phyloP scores from a whole-genome alignment of 2,329 filamentous ascomycete species.

The Emericellopsis atlantica region DNA sequence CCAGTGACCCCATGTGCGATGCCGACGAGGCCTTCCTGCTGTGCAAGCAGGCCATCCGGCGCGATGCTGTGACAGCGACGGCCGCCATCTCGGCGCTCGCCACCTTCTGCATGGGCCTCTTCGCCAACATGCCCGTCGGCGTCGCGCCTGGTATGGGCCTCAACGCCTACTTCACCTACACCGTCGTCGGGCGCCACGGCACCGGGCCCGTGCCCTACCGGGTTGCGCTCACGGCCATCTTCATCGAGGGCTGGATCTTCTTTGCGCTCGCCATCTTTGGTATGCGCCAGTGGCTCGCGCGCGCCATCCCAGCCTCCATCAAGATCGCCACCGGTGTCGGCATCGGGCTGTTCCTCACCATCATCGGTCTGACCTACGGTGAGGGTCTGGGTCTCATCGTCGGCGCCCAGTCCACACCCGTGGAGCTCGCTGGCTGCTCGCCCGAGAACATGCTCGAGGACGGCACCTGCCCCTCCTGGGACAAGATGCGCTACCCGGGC shows the following conservation, averaged over 20 bases:
- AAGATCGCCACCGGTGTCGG: slow-evolving; percentile 79
- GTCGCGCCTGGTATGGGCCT: slow-evolving; percentile 41
- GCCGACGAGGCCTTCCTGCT: slow-evolving; percentile 45
- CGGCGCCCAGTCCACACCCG: slow-evolving; percentile 53
- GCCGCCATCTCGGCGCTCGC: slow-evolving; percentile 70
- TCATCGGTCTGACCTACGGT: slow-evolving; percentile 66
- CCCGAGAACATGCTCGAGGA: slow-evolving; percentile 23
- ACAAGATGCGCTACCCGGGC: slow-evolving; percentile 71
- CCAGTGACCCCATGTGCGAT: slow-evolving; percentile 38
- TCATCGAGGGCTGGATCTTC: slow-evolving; percentile 81
- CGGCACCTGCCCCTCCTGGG: slow-evolving; percentile 46
- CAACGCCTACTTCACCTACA: slow-evolving; percentile 81
- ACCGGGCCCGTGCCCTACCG: slow-evolving; percentile 60
- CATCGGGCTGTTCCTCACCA: slow-evolving; percentile 70
- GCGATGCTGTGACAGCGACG: slow-evolving; percentile 74
- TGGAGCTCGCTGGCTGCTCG: slow-evolving; percentile 63
- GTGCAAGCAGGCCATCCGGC: slow-evolving; percentile 53
- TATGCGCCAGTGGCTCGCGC: slow-evolving; percentile 77
- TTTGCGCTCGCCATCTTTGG: slow-evolving; percentile 67
- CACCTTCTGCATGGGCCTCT: slow-evolving; percentile 72
- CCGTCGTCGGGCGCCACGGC: slow-evolving; percentile 62
- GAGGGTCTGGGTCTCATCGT: slow-evolving; percentile 73
- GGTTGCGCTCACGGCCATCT: slow-evolving; percentile 73
- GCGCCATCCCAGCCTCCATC: slow-evolving; percentile 71
- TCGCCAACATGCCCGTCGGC: slow-evolving; percentile 54